Base-by-base conservation (phyloP, 1,139 yeast genomes). In the Taphrina confusa region DNA sequence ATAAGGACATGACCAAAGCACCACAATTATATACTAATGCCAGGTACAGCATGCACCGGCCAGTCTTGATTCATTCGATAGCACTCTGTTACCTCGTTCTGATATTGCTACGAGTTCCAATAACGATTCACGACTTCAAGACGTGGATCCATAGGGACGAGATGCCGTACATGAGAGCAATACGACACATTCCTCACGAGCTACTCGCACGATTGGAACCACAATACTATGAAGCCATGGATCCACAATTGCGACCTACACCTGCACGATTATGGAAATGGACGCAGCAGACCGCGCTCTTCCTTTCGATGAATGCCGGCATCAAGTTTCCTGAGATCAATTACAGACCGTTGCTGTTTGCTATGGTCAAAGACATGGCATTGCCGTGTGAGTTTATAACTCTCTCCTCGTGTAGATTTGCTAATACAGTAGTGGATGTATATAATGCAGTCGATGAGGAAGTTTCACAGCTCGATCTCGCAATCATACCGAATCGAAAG, bases 111-210 rank as follows among this genome's bases (percentile, higher is more conserved):
- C 50, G 58, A 2, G 37, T 44, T 2, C 58, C 58, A n/a, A 25
- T 54, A 50, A 54, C 58, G 9, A 33, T 54, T 37, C 40, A 54
- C 27, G 51, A 54, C 33, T 22, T 54, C 11, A 45, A 39, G 14
- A n/a, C n/a, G 3, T 54, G 58, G 58, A 22, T 54, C 20, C 25
- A 25, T 5, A 33, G 36, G 6, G 44, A 34, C 25, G 51, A 54
- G 11, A 27, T 54, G 27, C 58, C 49, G 18, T 54, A 42, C 44
- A 30, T 54, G 36, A 23, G 49, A 25, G 47, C 50, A 3, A 25
- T 45, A 4, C 37, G 40, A n/a, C 23, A 25, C 4, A 14, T 54
- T 36, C 58, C 58, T 3, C 16, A 12, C 12, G 45, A 31, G 2
- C 45, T 54, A 18, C 40, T 44, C 44, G 25, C 16, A 5, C 20